A percentile compares a stretch with the other conserved stretches of the same genome.
phyloP scores from a whole-genome alignment of 768 basidiomycete species.

The Macrolepiota fuliginosa region DNA sequence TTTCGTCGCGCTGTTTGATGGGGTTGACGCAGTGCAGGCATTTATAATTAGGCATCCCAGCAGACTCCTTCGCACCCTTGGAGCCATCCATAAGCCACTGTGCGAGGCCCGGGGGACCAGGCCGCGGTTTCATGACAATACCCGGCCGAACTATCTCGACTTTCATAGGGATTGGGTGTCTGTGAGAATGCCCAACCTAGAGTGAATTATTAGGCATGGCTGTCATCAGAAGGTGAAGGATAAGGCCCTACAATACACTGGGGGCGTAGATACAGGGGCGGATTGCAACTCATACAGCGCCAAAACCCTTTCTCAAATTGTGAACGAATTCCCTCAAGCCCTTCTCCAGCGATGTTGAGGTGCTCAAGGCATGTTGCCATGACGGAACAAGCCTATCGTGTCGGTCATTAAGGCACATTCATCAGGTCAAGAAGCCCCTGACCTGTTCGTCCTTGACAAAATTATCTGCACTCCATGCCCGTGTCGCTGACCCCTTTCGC shows the following conservation, averaged over 20 bases:
- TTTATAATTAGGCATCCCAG: slow-evolving; percentile 39
- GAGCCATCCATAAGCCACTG: slow-evolving; percentile 17
- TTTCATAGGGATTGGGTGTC: slow-evolving; percentile 51
- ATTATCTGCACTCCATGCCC: slow-evolving; percentile 44
- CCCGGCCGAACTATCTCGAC: slow-evolving; percentile 26
- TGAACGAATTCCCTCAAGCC: slow-evolving; percentile 22
- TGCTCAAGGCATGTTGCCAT: slow-evolving; percentile 36
- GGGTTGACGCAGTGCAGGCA: slow-evolving; percentile 52
- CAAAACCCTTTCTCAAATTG: slow-evolving; percentile 19
- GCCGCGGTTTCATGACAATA: neutral
- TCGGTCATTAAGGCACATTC: neutral
- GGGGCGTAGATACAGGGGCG: slow-evolving; percentile 46
- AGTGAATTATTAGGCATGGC: neutral
- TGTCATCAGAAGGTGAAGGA: neutral
- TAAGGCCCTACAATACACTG: slow-evolving; percentile 39
- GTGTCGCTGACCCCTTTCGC: slow-evolving; percentile 20
- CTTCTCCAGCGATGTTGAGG: slow-evolving; percentile 25
- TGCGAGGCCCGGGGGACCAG: slow-evolving; percentile 16
- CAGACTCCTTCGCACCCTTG: slow-evolving; percentile 19
- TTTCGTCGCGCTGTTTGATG: neutral
- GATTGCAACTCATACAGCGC: slow-evolving; percentile 48
- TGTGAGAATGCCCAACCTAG: slow-evolving; percentile 62
- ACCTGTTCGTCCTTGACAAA: slow-evolving; percentile 66
- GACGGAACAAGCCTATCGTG: slow-evolving; percentile 44
- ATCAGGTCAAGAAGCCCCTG: slow-evolving; percentile 1